phyloP scores from a whole-genome alignment of 2,329 filamentous ascomycete genomes.

The Knufia fluminis region DNA sequence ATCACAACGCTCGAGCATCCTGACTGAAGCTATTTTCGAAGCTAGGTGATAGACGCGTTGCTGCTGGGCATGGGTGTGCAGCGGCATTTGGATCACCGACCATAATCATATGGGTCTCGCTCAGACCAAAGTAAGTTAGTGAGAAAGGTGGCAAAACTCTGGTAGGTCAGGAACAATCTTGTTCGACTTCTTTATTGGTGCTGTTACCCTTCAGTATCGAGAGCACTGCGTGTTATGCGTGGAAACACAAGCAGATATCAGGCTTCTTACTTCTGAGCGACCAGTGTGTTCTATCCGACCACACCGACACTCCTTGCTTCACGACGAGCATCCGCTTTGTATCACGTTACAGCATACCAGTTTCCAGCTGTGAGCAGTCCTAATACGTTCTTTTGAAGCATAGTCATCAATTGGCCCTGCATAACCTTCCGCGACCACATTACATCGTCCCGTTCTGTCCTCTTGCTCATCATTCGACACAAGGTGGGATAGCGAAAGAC shows the following conservation, averaged over 20 bases:
- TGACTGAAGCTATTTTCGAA: background rate
- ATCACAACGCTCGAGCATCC: background rate
- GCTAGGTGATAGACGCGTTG: background rate
- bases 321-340: background rate
- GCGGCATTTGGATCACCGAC: slow-evolving; percentile 4
- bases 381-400: background rate
- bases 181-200: slow-evolving; percentile 2
- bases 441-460: no score
- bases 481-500: no score
- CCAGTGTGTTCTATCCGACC: background rate
- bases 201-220: background rate
- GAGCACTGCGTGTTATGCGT: background rate
- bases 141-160: background rate
- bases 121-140: background rate
- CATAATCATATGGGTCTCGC: background rate
- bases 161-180: background rate
- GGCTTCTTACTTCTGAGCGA: background rate
- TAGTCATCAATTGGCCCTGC: no score
- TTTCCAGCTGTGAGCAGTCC: background rate
- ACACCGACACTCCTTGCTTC: background rate
- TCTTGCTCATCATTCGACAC: no score
- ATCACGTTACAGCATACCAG: background rate
- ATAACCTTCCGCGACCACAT: no score
- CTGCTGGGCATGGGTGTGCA: background rate
- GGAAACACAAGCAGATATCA: background rate